Evolutionary conservation across 805 yeast species (phyloP), one percentile per base, ranked within the genome.

Genomic region (Ogataea pini): DNA sequence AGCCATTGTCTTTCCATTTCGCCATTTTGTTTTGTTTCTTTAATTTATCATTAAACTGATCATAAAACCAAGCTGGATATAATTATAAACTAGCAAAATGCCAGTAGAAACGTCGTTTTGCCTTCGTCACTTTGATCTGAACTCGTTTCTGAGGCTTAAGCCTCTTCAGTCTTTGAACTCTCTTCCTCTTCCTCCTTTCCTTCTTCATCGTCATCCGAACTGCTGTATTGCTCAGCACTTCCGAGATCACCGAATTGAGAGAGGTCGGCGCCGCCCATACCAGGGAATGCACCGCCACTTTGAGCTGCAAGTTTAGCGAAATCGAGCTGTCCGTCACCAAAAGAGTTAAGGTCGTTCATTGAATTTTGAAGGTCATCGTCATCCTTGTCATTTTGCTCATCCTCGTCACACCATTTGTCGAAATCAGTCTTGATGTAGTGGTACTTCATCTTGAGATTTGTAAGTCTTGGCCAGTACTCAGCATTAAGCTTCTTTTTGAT

Each of bases 351-450:
- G 42, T 51, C 61, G 38, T 54, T 50, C 43, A 58, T 34, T n/a
- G 60, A 53, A 28, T 52, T 51, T 33, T 57, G 55, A 32, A 62
- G 34, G 36, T 60, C 64, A 17, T 70, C 77, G 36, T 76, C 85
- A 9, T 73, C 75, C 44, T 69, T 73, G 52, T 83, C 91, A 34
- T 89, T 90, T 71, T 92, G 99, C 71, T 92, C 99, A 65, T 92
- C 99, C 73, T 92, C 98, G 65, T 92, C 99, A 34, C 88, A 96
- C 99, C 99, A 92, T 69, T 85, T 88, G 73, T 91, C 96, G 64
- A 92, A 92, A 65, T 92, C 98, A 12, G 99, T 92, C 75, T 88
- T 87, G 65, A 92, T 80, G 70, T 79, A 88, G 56, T 83, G 89
- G 52, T 77, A 79, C 66, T 84, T 89, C 62, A 79, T 76, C 73